Percentiles rank a stretch among this genome's conserved stretches.
phyloP scores from a whole-genome alignment of 2,329 filamentous ascomycete species.

The Claviceps capensis region DNA sequence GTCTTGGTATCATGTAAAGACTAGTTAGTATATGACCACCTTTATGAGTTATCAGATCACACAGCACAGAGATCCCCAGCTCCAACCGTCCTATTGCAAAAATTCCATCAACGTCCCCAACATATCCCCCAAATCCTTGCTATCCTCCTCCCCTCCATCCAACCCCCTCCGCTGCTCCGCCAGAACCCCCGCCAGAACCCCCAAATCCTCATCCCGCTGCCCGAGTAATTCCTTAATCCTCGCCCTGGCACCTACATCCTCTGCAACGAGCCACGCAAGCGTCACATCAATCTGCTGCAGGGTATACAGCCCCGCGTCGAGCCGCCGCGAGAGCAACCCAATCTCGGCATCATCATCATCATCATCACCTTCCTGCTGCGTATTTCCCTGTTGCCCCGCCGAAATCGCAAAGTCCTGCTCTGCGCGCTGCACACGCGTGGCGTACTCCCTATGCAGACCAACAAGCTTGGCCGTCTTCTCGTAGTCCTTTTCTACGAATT shows the following conservation, averaged over 20 bases:
- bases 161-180: constrained; percentile 42
- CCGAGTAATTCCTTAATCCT: constrained; percentile 51
- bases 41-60: too few relatives aligned
- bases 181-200: constrained; percentile 51
- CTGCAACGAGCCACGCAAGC: constrained; percentile 80
- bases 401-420: constrained; percentile 32
- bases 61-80: too few relatives aligned
- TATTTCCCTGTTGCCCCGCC: not conserved
- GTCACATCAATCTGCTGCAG: constrained; percentile 75
- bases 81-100: constrained; percentile 19
- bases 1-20: too few relatives aligned
- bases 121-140: constrained; percentile 44
- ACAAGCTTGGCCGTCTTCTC: constrained; percentile 68
- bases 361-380: not conserved
- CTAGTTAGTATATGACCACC: too few relatives aligned
- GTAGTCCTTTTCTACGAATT: constrained; percentile 92
- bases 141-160: constrained; percentile 43
- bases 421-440: constrained; percentile 41
- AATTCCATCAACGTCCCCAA: constrained; percentile 37
- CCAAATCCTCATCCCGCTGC: constrained; percentile 53
- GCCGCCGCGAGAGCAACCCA: constrained; percentile 59
- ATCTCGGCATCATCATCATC: constrained; percentile 41
- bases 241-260: constrained; percentile 62
- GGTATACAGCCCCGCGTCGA: constrained; percentile 76
- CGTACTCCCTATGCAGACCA: constrained; percentile 57